A percentile compares a stretch with the other conserved stretches of the same genome.
Conservation (phyloP, 495 filamentous ascomycete genomes). For the Hyaloscypha finlandica region DNA sequence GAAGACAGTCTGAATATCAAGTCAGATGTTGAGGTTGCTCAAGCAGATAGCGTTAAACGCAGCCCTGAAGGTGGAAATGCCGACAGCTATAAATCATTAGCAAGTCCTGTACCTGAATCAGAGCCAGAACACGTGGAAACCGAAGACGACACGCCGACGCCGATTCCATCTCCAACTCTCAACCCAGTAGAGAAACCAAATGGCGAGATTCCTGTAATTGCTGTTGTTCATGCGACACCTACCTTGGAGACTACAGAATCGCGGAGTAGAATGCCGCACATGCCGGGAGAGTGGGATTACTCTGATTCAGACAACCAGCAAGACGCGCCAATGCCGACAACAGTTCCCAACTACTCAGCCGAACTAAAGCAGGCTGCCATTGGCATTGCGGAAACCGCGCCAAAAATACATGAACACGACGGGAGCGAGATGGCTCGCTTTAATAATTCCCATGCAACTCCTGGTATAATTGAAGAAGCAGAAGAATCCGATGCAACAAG, state of each 20-base stretch:
- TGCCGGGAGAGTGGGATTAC: slow-evolving; percentile 38
- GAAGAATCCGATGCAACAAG: slow-evolving; percentile 47
- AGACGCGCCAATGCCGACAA: slow-evolving; percentile 1
- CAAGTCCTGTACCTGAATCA: slow-evolving; percentile 3
- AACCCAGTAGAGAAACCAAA: background rate
- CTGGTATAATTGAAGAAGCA: slow-evolving; percentile 27
- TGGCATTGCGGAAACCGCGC: slow-evolving; percentile 42
- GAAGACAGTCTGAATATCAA: slow-evolving; percentile 4
- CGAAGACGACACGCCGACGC: slow-evolving; percentile 7
- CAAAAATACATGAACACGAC: slow-evolving; percentile 28
- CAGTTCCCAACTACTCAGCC: slow-evolving; percentile 25
- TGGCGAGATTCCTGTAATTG: slow-evolving; percentile 45
- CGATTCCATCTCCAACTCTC: background rate
- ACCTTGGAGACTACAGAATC: slow-evolving; percentile 38
- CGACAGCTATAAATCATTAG: slow-evolving; percentile 10
- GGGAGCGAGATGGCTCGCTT: slow-evolving; percentile 34
- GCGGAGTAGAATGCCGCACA: slow-evolving; percentile 37
- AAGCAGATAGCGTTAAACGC: slow-evolving; percentile 1
- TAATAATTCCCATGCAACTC: slow-evolving; percentile 14
- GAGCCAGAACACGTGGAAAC: slow-evolving; percentile 1
- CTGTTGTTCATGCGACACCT: slow-evolving; percentile 44
- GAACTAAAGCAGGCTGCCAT: slow-evolving; percentile 39
- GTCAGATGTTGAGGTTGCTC: background rate
- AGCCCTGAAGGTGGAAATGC: slow-evolving; percentile 4
- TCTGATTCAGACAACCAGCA: slow-evolving; percentile 37